Conservation (phyloP, 257 asterid species). For the Lavandula angustifolia region DNA sequence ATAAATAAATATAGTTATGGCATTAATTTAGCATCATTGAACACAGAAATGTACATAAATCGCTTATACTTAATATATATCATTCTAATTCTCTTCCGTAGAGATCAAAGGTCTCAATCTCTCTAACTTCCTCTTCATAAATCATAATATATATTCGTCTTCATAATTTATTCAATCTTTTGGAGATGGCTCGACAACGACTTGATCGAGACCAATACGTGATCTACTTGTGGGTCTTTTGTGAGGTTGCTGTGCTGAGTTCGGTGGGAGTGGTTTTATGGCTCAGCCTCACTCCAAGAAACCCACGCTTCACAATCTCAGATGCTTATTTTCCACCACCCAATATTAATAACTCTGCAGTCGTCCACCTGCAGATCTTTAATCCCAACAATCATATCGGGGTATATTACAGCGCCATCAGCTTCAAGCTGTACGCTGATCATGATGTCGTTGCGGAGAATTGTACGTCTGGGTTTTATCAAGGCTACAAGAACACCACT, state of each 20-base stretch:
- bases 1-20: too few species aligned
- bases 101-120: constrained; percentile 24
- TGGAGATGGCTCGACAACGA: constrained; percentile 33
- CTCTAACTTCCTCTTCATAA: constrained; percentile 33
- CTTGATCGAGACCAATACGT: neutral
- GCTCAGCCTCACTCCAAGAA: constrained; percentile 47
- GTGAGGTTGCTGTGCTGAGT: constrained; percentile 35
- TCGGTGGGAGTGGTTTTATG: constrained; percentile 38
- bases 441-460: constrained; percentile 33
- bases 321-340: constrained; percentile 15
- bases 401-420: constrained; percentile 34
- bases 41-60: too few species aligned
- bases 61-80: neutral
- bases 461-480: constrained; percentile 37
- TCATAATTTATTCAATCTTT: too few species aligned
- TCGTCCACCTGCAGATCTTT: constrained; percentile 33
- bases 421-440: constrained; percentile 24
- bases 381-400: constrained; percentile 53
- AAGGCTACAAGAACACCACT: constrained; percentile 40
- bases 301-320: constrained; percentile 37
- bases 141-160: constrained; percentile 11
- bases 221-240: constrained; percentile 37
- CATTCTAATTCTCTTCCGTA: neutral
- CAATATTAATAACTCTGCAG: constrained; percentile 14
- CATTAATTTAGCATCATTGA: too few species aligned